A percentile compares a stretch with the other conserved stretches of the same genome.
Evolutionary conservation across 257 asterid species (phyloP).

Genomic region (Solanum lycopersicoides): DNA sequence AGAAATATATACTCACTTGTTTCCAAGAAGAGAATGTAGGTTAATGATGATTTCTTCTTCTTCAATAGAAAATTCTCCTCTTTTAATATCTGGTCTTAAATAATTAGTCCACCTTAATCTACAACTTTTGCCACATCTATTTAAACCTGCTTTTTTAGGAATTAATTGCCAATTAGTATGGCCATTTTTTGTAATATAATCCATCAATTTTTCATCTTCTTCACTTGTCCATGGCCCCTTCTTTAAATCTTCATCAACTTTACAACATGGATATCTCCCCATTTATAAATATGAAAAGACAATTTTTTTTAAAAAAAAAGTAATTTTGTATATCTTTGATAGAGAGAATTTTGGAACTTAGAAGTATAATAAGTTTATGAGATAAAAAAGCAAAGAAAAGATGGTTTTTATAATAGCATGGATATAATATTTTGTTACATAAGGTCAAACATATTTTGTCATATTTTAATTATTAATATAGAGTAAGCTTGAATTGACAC

Average conservation of each 20-base stretch:
- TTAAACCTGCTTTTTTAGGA: slow-evolving; percentile 18
- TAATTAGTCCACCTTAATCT: slow-evolving; percentile 33
- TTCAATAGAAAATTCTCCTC: slow-evolving; percentile 26
- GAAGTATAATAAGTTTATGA: neutral
- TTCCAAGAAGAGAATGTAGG: slow-evolving; percentile 22
- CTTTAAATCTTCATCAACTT: slow-evolving; percentile 8
- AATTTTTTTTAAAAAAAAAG: too few species aligned
- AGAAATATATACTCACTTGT: neutral
- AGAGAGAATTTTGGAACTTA: neutral
- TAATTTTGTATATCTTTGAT: neutral
- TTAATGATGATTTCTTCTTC: slow-evolving; percentile 18
- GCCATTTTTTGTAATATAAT: slow-evolving; percentile 15
- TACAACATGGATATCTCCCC: slow-evolving; percentile 13
- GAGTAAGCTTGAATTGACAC: slow-evolving; percentile 1
- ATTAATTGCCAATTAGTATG: slow-evolving; percentile 25
- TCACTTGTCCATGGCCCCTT: slow-evolving; percentile 32
- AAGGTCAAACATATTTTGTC: slow-evolving; percentile 6
- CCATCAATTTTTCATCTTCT: slow-evolving; percentile 16
- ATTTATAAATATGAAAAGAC: neutral
- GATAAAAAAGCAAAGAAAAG: neutral
- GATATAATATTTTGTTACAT: neutral
- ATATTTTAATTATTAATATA: neutral
- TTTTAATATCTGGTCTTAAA: slow-evolving; percentile 23
- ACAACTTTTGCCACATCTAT: slow-evolving; percentile 32
- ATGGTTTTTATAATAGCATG: neutral